These are phyloP conservation scores for Hygrocybe coccinea DNA, from an alignment of 768 basidiomycete genomes.

Conservation along the genomic window DNA sequence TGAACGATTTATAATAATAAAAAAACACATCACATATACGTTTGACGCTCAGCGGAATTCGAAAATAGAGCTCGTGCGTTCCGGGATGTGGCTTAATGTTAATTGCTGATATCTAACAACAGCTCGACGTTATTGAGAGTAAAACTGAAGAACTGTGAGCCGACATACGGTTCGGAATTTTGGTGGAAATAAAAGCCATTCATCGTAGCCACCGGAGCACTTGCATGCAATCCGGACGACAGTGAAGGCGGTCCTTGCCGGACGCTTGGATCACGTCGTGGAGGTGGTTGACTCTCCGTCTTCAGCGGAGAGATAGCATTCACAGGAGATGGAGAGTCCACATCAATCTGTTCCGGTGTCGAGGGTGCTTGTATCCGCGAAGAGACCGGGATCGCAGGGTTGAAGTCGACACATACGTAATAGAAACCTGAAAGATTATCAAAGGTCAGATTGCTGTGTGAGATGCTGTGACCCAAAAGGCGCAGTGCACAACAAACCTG, in stretches of 20 bases:
- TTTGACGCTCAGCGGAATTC: conserved; percentile 67
- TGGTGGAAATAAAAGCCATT: conserved; percentile 91
- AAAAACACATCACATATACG: not conserved
- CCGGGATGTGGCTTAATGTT: conserved; percentile 73
- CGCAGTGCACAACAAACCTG: conserved; percentile 53
- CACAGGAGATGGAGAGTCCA: conserved; percentile 13
- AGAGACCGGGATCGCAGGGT: conserved; percentile 47
- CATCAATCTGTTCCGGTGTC: conserved; percentile 12
- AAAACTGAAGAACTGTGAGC: not conserved
- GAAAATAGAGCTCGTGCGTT: conserved; percentile 68
- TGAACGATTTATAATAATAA: too few relatives aligned
- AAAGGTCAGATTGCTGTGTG: conserved; percentile 15
- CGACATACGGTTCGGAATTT: conserved; percentile 83
- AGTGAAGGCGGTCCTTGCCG: conserved; percentile 43
- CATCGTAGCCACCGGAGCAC: conserved; percentile 65
- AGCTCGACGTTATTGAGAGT: conserved; percentile 8
- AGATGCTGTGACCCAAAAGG: not conserved
- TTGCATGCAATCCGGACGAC: conserved; percentile 43
- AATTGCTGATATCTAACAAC: conserved; percentile 77
- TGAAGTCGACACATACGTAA: conserved; percentile 92
- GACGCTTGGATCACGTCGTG: conserved; percentile 46
- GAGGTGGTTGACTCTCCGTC: conserved; percentile 33
- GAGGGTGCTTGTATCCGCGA: conserved; percentile 21
- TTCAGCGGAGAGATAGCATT: conserved; percentile 30
- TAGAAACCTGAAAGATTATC: conserved; percentile 78